These are phyloP conservation scores for Noccaea bulbosa DNA, from an alignment of 345 rosid species.

Conservation along the genomic window DNA sequence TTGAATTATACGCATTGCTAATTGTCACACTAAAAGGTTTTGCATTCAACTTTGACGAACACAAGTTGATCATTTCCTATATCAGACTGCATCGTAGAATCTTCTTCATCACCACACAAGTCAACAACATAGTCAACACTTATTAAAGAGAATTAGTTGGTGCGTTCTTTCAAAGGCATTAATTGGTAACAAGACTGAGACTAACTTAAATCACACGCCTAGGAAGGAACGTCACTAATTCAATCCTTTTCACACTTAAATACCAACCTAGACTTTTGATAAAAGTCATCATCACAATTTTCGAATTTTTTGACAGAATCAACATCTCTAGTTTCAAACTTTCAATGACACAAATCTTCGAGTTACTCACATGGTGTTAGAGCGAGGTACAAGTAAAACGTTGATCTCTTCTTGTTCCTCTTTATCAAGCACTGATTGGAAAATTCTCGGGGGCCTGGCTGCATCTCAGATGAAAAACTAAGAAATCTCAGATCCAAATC, in stretches of 20 bases:
- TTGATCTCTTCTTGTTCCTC: conserved; percentile 74
- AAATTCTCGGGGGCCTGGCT: conserved; percentile 76
- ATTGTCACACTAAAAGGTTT: background rate
- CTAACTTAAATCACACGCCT: conserved; percentile 40
- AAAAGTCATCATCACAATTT: conserved; percentile 29
- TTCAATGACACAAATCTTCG: background rate
- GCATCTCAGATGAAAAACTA: conserved; percentile 41
- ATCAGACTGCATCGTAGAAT: background rate
- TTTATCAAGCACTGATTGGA: conserved; percentile 78
- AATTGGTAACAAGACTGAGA: conserved; percentile 40
- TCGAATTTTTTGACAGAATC: conserved; percentile 41
- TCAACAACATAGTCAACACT: conserved; percentile 40
- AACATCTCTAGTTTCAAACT: conserved; percentile 9
- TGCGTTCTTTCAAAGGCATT: conserved; percentile 29
- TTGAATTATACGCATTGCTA: too few species aligned
- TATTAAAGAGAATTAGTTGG: conserved; percentile 28
- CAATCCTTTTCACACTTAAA: conserved; percentile 24
- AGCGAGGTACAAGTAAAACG: conserved; percentile 76
- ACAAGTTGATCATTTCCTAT: background rate
- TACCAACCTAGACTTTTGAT: conserved; percentile 16
- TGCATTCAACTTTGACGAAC: conserved; percentile 2
- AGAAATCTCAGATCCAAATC: conserved; percentile 27
- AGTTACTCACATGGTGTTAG: conserved; percentile 70
- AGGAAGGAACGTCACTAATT: conserved; percentile 8
- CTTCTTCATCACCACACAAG: conserved; percentile 6